Conservation (phyloP, 768 basidiomycete genomes). For the Daedalea quercina region DNA sequence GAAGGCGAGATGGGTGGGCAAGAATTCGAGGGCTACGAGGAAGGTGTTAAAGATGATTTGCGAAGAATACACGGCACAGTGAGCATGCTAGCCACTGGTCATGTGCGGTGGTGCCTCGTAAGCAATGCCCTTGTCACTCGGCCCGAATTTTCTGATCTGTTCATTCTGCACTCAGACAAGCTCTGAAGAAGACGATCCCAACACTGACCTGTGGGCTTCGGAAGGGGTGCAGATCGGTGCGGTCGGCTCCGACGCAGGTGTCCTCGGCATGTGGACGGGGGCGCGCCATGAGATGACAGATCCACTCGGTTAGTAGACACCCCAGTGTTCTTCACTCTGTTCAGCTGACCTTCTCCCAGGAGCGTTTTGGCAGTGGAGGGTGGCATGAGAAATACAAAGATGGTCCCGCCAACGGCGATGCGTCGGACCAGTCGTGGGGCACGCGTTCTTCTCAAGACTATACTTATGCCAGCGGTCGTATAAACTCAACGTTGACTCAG, state of each 20-base stretch:
- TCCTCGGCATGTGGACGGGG: conserved; percentile 53
- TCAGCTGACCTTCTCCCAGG: background rate
- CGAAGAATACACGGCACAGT: conserved; percentile 38
- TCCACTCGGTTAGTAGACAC: conserved; percentile 30
- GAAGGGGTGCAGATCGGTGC: conserved; percentile 53
- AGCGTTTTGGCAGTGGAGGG: conserved; percentile 3
- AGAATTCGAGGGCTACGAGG: background rate
- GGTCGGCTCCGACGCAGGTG: conserved; percentile 43
- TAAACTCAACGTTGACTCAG: no score
- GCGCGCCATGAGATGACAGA: conserved; percentile 36
- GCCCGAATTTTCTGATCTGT: background rate
- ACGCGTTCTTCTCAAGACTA: no score
- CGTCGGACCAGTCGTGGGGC: no score
- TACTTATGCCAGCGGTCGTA: no score
- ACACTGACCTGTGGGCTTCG: conserved; percentile 35
- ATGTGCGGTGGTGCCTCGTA: conserved; percentile 47
- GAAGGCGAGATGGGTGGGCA: conserved; percentile 36
- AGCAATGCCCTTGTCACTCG: background rate
- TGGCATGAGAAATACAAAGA: background rate
- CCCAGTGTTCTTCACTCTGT: background rate
- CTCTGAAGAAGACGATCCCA: background rate
- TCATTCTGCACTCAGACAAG: background rate
- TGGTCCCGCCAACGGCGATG: no score
- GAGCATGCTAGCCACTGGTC: conserved; percentile 41
- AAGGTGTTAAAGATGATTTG: conserved; percentile 22